phyloP scores from a whole-genome alignment of 2,329 filamentous ascomycete genomes.

The Sarocladiaceae sp. region DNA sequence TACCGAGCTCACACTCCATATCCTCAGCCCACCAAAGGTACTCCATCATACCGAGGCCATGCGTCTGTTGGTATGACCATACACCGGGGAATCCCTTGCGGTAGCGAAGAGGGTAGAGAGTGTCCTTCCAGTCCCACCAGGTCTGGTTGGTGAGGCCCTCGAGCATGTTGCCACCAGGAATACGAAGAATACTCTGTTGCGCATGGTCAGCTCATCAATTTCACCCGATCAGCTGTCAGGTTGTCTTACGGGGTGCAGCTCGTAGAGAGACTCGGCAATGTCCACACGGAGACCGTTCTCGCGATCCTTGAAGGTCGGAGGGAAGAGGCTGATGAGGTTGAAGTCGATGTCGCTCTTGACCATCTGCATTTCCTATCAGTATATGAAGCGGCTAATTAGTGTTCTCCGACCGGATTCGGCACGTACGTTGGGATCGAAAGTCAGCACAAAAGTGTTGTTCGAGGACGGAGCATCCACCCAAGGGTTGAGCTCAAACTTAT shows the following conservation, averaged over 20 bases:
- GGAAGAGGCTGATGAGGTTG: conserved; percentile 56
- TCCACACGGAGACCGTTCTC: conserved; percentile 55
- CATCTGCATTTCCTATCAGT: background rate
- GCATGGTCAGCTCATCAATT: background rate
- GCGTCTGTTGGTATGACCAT: conserved; percentile 59
- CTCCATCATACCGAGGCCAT: conserved; percentile 59
- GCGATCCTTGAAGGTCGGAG: conserved; percentile 53
- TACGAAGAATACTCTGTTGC: conserved; percentile 50
- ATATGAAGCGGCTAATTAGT: too few relatives aligned
- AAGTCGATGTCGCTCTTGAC: conserved; percentile 39
- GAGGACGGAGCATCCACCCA: conserved; percentile 42
- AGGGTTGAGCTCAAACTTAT: conserved; percentile 41
- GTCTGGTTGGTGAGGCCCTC: conserved; percentile 39
- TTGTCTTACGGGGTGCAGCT: conserved; percentile 41
- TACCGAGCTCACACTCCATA: conserved; percentile 49
- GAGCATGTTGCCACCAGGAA: conserved; percentile 63
- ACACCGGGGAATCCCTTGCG: conserved; percentile 52
- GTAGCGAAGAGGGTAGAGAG: conserved; percentile 48
- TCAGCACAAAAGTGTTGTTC: conserved; percentile 53
- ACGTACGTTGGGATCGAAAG: conserved; percentile 39
- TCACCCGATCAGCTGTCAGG: background rate
- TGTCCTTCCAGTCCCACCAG: conserved; percentile 50
- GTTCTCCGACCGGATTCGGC: background rate
- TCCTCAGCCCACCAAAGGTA: conserved; percentile 60
- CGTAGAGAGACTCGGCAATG: conserved; percentile 47